Evolutionary conservation across 768 basidiomycete genomes (phyloP).

Genomic region (Amylocystis lapponica): DNA sequence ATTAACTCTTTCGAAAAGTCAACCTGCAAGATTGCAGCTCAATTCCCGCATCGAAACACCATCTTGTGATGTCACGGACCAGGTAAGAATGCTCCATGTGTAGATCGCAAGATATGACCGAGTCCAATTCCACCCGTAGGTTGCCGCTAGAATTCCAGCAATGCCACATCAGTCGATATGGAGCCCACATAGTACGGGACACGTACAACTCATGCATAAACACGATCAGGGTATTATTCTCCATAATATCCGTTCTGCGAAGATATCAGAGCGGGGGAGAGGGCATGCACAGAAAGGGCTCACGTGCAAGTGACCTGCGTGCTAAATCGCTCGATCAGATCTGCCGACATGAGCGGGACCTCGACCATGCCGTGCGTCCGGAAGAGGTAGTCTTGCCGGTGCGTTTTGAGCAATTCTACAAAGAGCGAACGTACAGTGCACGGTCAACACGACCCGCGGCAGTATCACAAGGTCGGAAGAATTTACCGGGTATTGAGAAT

Average conservation of each 20-base stretch:
- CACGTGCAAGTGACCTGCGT: constrained; percentile 90
- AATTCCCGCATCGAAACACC: no score
- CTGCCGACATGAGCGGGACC: constrained; percentile 64
- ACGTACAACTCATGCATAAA: constrained; percentile 95
- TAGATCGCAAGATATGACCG: constrained; percentile 64
- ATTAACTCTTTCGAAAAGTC: constrained; percentile 81
- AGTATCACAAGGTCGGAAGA: neutral
- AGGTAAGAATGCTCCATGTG: constrained; percentile 80
- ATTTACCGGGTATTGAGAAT: constrained; percentile 63
- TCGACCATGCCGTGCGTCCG: constrained; percentile 73
- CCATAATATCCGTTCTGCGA: constrained; percentile 68
- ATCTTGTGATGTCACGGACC: no score
- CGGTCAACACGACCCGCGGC: neutral
- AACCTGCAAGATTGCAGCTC: constrained; percentile 48
- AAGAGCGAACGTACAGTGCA: constrained; percentile 1
- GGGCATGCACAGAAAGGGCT: constrained; percentile 22
- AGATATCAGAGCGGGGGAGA: neutral
- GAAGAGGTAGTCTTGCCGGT: constrained; percentile 81
- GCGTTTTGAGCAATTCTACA: constrained; percentile 80
- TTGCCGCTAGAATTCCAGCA: constrained; percentile 59
- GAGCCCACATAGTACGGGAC: neutral
- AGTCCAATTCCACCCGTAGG: constrained; percentile 76
- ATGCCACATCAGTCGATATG: no score
- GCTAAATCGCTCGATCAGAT: constrained; percentile 67
- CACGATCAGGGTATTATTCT: constrained; percentile 71